Conservation (phyloP, 805 yeast species). For the Schwanniomyces polymorphus region DNA sequence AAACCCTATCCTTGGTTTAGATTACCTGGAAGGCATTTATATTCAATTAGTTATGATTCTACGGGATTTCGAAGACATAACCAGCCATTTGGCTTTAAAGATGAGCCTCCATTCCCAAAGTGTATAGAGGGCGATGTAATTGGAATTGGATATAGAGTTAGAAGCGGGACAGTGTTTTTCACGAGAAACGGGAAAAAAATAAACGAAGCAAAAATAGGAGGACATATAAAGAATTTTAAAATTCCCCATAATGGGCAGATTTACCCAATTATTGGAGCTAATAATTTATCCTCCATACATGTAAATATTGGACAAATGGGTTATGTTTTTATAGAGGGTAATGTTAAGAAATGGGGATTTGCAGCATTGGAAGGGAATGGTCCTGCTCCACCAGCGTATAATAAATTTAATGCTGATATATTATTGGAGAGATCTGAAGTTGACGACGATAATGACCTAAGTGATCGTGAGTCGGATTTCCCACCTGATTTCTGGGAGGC, state of each 20-base stretch:
- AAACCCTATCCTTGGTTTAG: constrained; percentile 93
- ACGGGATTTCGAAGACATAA: constrained; percentile 77
- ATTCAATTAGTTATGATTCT: constrained; percentile 86
- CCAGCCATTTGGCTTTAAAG: constrained; percentile 60
- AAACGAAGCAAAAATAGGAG: constrained; percentile 77
- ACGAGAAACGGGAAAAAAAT: constrained; percentile 92
- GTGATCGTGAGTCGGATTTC: constrained; percentile 47
- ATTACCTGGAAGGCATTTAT: constrained; percentile 87
- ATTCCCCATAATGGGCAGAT: constrained; percentile 47
- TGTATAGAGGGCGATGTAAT: constrained; percentile 84
- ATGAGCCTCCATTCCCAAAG: constrained; percentile 55
- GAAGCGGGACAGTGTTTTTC: constrained; percentile 85
- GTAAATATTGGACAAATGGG: constrained; percentile 90
- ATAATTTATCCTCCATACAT: constrained; percentile 76
- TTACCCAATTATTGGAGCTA: constrained; percentile 89
- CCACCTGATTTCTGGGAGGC: constrained; percentile 59
- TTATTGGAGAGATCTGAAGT: constrained; percentile 65
- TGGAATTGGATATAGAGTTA: constrained; percentile 85
- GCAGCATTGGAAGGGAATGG: constrained; percentile 88
- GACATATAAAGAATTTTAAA: constrained; percentile 72
- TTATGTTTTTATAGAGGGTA: constrained; percentile 86
- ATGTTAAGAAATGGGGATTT: constrained; percentile 93
- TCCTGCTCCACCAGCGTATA: constrained; percentile 93
- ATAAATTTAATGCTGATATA: constrained; percentile 74
- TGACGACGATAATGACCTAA: constrained; percentile 49